A percentile compares a stretch with the other conserved stretches of the same genome.
phyloP scores from a whole-genome alignment of 2,329 filamentous ascomycete genomes.

The Aspergillus ruber region DNA sequence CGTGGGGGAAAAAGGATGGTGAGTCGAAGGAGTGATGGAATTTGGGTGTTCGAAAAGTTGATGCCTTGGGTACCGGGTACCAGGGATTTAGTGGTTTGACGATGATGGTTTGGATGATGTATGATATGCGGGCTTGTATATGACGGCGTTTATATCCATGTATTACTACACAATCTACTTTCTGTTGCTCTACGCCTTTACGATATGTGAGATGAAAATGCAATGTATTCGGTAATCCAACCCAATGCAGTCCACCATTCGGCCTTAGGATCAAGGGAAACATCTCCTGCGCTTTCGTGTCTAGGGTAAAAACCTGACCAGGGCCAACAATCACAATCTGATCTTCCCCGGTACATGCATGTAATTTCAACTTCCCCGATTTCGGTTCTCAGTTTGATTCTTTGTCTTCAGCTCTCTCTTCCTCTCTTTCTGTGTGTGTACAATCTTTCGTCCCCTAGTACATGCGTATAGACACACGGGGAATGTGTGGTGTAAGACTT shows the following conservation, averaged over 20 bases:
- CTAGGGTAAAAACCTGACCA: slow-evolving; percentile 17
- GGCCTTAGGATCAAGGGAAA: slow-evolving; percentile 17
- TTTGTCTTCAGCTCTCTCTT: too few species aligned
- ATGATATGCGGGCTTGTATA: background rate
- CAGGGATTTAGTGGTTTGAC: too few species aligned
- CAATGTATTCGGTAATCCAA: background rate
- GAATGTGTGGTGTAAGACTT: too few species aligned
- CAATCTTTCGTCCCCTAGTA: too few species aligned
- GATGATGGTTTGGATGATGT: too few species aligned
- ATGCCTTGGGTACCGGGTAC: too few species aligned
- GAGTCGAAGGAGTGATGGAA: background rate
- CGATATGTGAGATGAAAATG: background rate
- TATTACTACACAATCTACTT: background rate
- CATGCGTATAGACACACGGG: too few species aligned
- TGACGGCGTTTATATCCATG: background rate
- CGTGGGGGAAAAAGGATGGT: slow-evolving; percentile 25
- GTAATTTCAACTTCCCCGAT: background rate
- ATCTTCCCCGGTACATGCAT: background rate
- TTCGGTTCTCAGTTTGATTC: background rate
- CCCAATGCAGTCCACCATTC: slow-evolving; percentile 14
- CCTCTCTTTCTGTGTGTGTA: too few species aligned
- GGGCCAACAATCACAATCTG: slow-evolving; percentile 2
- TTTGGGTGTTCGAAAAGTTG: background rate
- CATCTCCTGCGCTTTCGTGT: slow-evolving; percentile 6
- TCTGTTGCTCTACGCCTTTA: background rate